Percentiles rank a stretch among this genome's conserved stretches.
Conservation (phyloP, 495 filamentous ascomycete genomes). For the Cryomyces minteri region DNA sequence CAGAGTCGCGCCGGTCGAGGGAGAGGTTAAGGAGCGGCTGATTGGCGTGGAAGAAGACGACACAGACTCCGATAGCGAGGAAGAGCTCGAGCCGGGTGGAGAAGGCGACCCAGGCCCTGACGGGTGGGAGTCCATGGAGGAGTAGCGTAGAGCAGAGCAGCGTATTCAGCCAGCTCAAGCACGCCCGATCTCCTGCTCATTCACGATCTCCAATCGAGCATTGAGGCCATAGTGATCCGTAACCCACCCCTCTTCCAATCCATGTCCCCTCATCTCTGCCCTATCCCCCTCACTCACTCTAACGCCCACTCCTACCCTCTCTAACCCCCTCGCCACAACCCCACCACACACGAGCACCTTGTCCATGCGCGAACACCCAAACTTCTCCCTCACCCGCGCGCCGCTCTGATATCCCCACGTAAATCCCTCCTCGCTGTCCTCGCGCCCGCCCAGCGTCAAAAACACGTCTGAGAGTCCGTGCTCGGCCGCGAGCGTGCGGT, state of each 20-base stretch:
- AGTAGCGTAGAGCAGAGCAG: slow-evolving; percentile 15
- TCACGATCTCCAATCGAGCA: too few relatives aligned
- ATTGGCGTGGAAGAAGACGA: slow-evolving; percentile 48
- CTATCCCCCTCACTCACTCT: too few relatives aligned
- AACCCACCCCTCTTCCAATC: too few relatives aligned
- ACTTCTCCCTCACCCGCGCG: too few relatives aligned
- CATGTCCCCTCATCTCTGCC: too few relatives aligned
- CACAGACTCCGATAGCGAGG: slow-evolving; percentile 40
- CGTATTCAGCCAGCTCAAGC: too few relatives aligned
- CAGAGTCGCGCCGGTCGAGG: slow-evolving; percentile 39
- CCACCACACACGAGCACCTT: too few relatives aligned
- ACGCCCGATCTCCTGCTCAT: too few relatives aligned
- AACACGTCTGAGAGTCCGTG: slow-evolving; percentile 33
- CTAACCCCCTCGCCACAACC: too few relatives aligned
- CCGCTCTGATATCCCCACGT: slow-evolving; percentile 35
- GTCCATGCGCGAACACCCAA: too few relatives aligned
- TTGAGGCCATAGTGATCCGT: too few relatives aligned
- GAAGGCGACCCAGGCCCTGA: slow-evolving; percentile 24
- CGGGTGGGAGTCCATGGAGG: slow-evolving; percentile 86
- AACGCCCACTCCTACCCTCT: too few relatives aligned
- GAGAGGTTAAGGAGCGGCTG: slow-evolving; percentile 56
- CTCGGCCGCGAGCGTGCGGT: slow-evolving; percentile 24
- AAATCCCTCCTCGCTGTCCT: slow-evolving; percentile 29
- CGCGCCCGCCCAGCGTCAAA: slow-evolving; percentile 28
- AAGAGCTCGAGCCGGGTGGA: slow-evolving; percentile 27